A percentile compares a stretch with the other conserved stretches of the same genome.
phyloP scores from a whole-genome alignment of 176 grass and related monocot genomes.

The Avena atlantica region DNA sequence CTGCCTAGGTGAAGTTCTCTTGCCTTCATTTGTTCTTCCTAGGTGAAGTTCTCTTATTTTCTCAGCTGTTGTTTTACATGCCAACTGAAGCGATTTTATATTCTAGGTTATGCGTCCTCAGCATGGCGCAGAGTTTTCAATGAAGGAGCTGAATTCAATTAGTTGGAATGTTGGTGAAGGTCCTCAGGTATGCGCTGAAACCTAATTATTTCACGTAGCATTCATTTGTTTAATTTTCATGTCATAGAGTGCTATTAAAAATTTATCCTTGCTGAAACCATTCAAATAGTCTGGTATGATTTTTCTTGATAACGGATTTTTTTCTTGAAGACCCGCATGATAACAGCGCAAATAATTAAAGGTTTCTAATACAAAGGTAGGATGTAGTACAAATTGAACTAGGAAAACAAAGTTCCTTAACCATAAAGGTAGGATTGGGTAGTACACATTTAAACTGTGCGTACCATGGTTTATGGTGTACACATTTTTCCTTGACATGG shows the following conservation, averaged over 20 bases:
- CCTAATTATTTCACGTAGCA: neutral
- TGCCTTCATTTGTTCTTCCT: too few species aligned
- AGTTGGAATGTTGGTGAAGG: conserved; percentile 66
- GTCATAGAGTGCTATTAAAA: neutral
- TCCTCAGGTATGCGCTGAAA: conserved; percentile 57
- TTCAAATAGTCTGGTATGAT: neutral
- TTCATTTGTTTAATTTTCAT: conserved; percentile 20
- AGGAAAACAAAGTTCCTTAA: neutral
- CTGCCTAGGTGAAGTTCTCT: too few species aligned
- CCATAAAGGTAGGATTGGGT: neutral
- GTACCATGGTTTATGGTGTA: neutral
- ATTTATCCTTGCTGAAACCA: neutral
- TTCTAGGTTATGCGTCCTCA: conserved; percentile 58
- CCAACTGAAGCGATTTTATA: too few species aligned
- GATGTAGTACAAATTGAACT: neutral
- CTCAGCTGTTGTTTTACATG: too few species aligned
- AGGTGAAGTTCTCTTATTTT: too few species aligned
- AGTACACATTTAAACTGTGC: neutral
- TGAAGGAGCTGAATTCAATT: conserved; percentile 62
- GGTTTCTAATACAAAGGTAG: neutral
- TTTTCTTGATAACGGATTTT: conserved; percentile 2
- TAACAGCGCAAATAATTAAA: neutral
- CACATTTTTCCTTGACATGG: neutral
- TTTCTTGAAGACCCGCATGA: neutral
- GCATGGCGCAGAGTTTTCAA: conserved; percentile 58